Evolutionary conservation across 2,329 filamentous ascomycete genomes (phyloP).

Genomic region (Paraphaeosphaeria minitans): DNA sequence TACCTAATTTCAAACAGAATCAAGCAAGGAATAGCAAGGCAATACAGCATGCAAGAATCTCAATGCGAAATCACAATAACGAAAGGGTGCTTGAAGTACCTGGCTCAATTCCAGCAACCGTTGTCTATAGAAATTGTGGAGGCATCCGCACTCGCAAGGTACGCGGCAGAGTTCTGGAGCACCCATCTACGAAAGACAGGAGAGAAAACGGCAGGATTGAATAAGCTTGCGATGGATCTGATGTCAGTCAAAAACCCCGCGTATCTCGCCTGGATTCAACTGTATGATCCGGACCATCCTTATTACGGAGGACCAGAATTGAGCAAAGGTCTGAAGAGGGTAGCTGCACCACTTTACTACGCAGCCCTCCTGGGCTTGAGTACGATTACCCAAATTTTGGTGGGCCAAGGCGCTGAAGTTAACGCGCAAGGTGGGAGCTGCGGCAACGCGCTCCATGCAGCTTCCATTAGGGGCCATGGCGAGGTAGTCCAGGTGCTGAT

Average conservation of each 20-base stretch:
- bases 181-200: constrained; percentile 10
- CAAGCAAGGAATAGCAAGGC: constrained; percentile 7
- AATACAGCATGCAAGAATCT: constrained; percentile 18
- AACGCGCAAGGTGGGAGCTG: no score
- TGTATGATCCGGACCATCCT: constrained; percentile 22
- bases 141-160: constrained; percentile 19
- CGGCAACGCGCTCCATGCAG: no score
- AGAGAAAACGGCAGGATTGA: not conserved
- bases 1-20: constrained; percentile 27
- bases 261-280: constrained; percentile 26
- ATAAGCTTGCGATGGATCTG: constrained; percentile 16
- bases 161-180: constrained; percentile 25
- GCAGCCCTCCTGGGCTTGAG: no score
- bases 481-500: no score
- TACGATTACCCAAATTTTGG: no score
- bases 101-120: constrained; percentile 20
- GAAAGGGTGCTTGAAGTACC: constrained; percentile 23
- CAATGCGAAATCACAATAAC: constrained; percentile 18
- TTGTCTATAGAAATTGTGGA: no score
- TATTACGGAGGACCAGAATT: not conserved
- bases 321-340: no score
- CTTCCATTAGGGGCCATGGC: no score
- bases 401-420: no score
- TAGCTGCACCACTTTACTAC: no score
- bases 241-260: constrained; percentile 16